Percentiles rank a stretch among this genome's conserved stretches.
These are phyloP conservation scores for Cercospora sp. DNA, from an alignment of 2,329 filamentous ascomycete genomes.

Conservation along the genomic window DNA sequence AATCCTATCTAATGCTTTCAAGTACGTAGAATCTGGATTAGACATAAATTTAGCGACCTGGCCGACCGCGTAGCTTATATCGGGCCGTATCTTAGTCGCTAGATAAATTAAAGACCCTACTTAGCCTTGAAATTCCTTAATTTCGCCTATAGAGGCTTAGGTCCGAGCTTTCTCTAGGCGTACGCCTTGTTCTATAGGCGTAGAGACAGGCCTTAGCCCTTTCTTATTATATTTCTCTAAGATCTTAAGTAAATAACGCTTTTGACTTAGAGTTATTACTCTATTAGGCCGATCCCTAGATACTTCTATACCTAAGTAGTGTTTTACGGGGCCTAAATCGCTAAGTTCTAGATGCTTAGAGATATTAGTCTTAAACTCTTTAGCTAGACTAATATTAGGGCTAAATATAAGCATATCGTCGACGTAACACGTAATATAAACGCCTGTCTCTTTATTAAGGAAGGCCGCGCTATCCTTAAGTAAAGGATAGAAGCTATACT, in stretches of 20 bases:
- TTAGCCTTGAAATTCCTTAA: constrained; percentile 12
- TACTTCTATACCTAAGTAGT: constrained; percentile 13
- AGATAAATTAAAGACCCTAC: constrained; percentile 10
- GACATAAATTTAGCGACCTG: constrained; percentile 10
- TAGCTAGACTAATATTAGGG: constrained; percentile 8
- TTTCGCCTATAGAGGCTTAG: neutral
- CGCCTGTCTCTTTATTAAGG: constrained; percentile 7
- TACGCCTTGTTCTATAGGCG: constrained; percentile 5
- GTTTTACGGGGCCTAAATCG: constrained; percentile 4
- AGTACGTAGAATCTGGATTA: constrained; percentile 8
- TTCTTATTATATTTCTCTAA: constrained; percentile 16
- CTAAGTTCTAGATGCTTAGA: constrained; percentile 13
- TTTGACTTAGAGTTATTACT: constrained; percentile 9
- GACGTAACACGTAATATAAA: constrained; percentile 11
- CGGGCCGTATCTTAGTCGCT: neutral
- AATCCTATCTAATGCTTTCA: constrained; percentile 15
- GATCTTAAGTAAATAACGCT: constrained; percentile 12
- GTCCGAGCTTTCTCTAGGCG: constrained; percentile 13
- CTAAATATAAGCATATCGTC: constrained; percentile 18
- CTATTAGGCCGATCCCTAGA: constrained; percentile 13
- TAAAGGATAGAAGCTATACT: too few species aligned
- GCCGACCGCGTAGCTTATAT: constrained; percentile 4
- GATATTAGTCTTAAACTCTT: constrained; percentile 12
- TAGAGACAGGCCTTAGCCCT: constrained; percentile 13
- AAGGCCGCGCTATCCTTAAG: too few species aligned